These are phyloP conservation scores for Ganoderma multipileum DNA, from an alignment of 1,284 basidiomycete genomes.

Conservation along the genomic window DNA sequence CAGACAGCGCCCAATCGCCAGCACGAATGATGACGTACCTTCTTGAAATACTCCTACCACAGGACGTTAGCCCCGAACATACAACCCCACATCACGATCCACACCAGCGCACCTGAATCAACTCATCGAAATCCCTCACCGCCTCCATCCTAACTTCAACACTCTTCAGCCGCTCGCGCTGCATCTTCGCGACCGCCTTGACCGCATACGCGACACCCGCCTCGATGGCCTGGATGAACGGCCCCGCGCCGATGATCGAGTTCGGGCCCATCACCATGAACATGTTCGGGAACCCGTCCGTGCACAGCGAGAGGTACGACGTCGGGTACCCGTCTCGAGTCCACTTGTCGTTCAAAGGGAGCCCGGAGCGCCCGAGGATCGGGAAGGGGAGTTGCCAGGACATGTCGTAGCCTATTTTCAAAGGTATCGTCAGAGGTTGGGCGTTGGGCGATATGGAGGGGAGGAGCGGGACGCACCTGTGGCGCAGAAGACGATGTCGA, in stretches of 20 bases:
- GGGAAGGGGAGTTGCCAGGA: conserved; percentile 57
- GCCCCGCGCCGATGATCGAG: conserved; percentile 57
- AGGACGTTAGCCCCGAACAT: not conserved
- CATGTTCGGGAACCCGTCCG: conserved; percentile 69
- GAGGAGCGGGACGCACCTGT: conserved; percentile 14
- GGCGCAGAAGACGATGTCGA: conserved; percentile 57
- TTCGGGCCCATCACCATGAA: conserved; percentile 66
- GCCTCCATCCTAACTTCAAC: conserved; percentile 38
- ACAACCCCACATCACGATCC: too few relatives aligned
- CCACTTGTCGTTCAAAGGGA: conserved; percentile 56
- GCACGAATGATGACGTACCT: not conserved
- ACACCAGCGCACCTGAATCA: conserved; percentile 10
- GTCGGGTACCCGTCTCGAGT: conserved; percentile 57
- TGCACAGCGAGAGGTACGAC: conserved; percentile 60
- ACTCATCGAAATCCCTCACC: conserved; percentile 10
- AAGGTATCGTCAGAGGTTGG: too few relatives aligned
- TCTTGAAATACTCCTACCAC: conserved; percentile 14
- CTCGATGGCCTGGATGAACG: conserved; percentile 60
- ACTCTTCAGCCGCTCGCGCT: conserved; percentile 64
- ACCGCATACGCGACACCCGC: conserved; percentile 61
- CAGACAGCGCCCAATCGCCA: not conserved
- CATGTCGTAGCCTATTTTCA: conserved; percentile 54
- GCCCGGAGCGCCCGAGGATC: conserved; percentile 57
- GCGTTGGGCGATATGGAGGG: too few relatives aligned
- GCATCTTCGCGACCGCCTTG: conserved; percentile 60